Percentiles rank a stretch among this genome's conserved stretches.
Evolutionary conservation across 1,139 yeast species (phyloP).

Genomic region (Geotrichum europaeum): DNA sequence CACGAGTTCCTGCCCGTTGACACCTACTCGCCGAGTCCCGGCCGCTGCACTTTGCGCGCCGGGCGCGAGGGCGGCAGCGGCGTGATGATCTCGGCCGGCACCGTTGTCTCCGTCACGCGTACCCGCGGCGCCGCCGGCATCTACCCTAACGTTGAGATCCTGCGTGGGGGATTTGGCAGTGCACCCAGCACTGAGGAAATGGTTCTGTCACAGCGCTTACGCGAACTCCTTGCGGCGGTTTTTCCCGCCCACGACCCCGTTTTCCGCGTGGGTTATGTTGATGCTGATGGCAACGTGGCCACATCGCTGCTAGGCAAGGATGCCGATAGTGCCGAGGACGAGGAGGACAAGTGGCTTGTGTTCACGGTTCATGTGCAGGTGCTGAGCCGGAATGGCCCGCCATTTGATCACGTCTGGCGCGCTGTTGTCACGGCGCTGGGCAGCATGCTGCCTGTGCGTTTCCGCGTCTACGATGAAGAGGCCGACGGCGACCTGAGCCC

Average conservation of each 20-base stretch:
- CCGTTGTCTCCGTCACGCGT: constrained; percentile 59
- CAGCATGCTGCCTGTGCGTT: constrained; percentile 53
- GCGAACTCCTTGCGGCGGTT: constrained; percentile 43
- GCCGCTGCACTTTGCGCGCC: constrained; percentile 53
- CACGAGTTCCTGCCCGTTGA: constrained; percentile 63
- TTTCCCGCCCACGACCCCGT: constrained; percentile 30
- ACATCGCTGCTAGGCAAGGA: constrained; percentile 28
- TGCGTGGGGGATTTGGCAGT: constrained; percentile 46
- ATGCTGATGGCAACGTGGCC: constrained; percentile 41
- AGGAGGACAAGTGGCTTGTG: constrained; percentile 49
- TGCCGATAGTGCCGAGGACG: constrained; percentile 6
- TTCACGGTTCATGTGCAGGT: constrained; percentile 71
- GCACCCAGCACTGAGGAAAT: constrained; percentile 88
- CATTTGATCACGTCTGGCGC: constrained; percentile 71
- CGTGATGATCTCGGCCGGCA: constrained; percentile 69
- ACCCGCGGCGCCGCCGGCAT: constrained; percentile 41
- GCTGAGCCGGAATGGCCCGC: constrained; percentile 61
- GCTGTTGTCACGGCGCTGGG: constrained; percentile 60
- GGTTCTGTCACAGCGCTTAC: constrained; percentile 64
- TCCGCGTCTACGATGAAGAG: constrained; percentile 43
- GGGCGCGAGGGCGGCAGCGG: constrained; percentile 60
- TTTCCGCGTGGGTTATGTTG: constrained; percentile 19
- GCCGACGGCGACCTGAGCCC: constrained; percentile 11
- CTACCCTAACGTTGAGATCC: constrained; percentile 76
- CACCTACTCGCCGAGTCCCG: constrained; percentile 29